These are phyloP conservation scores for Clarireedia paspali DNA, from an alignment of 2,329 filamentous ascomycete genomes.

Conservation along the genomic window DNA sequence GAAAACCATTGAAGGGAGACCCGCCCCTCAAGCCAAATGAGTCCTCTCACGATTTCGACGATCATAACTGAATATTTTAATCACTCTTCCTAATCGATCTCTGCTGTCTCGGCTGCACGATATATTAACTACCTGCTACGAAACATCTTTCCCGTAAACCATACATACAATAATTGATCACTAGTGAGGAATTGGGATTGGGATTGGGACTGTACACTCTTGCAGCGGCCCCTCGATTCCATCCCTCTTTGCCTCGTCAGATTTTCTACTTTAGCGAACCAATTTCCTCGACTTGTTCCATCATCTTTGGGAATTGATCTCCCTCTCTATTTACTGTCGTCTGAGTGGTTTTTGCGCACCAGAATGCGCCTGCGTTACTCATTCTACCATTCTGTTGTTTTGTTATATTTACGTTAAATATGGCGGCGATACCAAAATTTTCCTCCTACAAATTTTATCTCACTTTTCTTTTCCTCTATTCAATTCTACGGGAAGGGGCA, in stretches of 20 bases:
- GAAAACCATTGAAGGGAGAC: constrained; percentile 67
- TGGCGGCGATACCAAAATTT: constrained; percentile 25
- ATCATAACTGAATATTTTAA: not conserved
- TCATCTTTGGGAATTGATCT: not conserved
- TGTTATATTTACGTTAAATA: constrained; percentile 7
- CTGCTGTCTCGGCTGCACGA: not conserved
- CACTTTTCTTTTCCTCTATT: not conserved
- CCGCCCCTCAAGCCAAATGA: constrained; percentile 21
- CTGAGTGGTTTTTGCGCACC: too few species aligned
- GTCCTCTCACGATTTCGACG: not conserved
- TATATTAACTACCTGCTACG: not conserved
- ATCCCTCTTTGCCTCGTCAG: not conserved
- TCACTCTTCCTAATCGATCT: not conserved
- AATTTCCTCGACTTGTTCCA: not conserved
- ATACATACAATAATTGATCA: not conserved
- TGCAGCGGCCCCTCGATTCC: not conserved
- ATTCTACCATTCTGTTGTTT: not conserved
- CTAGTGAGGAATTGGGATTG: too few species aligned
- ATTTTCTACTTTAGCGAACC: not conserved
- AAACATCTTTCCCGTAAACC: not conserved
- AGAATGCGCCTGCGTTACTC: not conserved
- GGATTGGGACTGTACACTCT: too few species aligned
- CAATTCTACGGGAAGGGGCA: not conserved
- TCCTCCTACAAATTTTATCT: constrained; percentile 3
- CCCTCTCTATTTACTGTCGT: not conserved